Percentiles rank a stretch among this genome's conserved stretches.
Evolutionary conservation across 306 rosid species (phyloP).

Genomic region (Ammopiptanthus mongolicus): DNA sequence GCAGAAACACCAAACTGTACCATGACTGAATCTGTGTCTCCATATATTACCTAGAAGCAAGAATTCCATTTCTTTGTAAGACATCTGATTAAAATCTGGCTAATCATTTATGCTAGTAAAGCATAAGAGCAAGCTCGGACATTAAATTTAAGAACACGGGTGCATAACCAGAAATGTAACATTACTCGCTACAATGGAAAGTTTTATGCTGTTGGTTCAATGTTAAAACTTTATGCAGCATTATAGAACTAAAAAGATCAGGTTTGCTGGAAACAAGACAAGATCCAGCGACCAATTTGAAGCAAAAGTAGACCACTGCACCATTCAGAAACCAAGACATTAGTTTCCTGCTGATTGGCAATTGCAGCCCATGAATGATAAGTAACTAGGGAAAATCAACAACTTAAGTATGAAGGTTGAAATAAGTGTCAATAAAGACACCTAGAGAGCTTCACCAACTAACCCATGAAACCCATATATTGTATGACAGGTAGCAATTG

Average conservation of each 20-base stretch:
- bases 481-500: slow-evolving; percentile 5
- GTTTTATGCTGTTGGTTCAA: neutral
- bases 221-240: slow-evolving; percentile 1
- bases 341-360: neutral
- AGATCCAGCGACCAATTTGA: slow-evolving; percentile 4
- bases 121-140: neutral
- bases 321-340: neutral
- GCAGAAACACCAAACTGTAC: slow-evolving; percentile 87
- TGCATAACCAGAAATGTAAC: neutral
- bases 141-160: neutral
- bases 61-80: slow-evolving; percentile 14
- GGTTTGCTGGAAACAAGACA: neutral
- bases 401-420: neutral
- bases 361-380: neutral
- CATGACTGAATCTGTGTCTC: slow-evolving; percentile 97
- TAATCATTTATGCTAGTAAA: slow-evolving; percentile 10
- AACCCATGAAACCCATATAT: neutral
- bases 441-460: neutral
- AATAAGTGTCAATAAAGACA: neutral
- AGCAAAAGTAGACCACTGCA: neutral
- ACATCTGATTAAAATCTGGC: neutral
- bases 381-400: neutral
- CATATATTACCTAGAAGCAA: slow-evolving; percentile 76
- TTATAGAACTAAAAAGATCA: neutral
- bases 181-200: slow-evolving; percentile 6